Percentiles rank a stretch among this genome's conserved stretches.
phyloP scores from a whole-genome alignment of 75 land plant species.

The Isoetes taiwanensis region DNA sequence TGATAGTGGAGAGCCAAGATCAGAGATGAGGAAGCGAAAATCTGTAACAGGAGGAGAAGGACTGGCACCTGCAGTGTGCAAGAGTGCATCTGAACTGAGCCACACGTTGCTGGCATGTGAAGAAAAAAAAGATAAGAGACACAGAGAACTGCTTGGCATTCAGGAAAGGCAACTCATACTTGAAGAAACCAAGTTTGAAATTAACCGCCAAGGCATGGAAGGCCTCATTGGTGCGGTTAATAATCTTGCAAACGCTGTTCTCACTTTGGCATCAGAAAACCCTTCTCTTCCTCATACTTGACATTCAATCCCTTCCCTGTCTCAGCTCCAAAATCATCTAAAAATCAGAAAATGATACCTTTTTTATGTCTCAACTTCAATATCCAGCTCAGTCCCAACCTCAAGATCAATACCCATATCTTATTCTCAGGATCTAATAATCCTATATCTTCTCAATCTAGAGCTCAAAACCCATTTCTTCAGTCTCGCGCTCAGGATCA shows the following conservation, averaged over 20 bases:
- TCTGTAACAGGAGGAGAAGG: constrained; percentile 8
- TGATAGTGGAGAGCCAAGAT: constrained; percentile 35
- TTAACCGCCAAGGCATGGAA: constrained; percentile 27
- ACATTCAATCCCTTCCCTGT: no score
- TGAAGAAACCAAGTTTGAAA: constrained; percentile 34
- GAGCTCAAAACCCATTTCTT: no score
- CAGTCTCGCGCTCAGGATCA: no score
- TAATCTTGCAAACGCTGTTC: constrained; percentile 43
- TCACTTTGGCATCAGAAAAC: constrained; percentile 24
- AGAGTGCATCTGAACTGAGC: constrained; percentile 32
- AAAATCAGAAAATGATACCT: no score
- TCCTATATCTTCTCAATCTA: no score
- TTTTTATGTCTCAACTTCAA: no score
- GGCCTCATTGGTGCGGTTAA: constrained; percentile 41
- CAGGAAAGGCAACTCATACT: constrained; percentile 33
- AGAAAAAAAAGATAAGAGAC: constrained; percentile 42
- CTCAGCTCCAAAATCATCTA: no score
- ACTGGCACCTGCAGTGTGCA: constrained; percentile 28
- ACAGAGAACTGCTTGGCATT: constrained; percentile 28
- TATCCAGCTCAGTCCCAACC: no score
- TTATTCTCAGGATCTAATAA: no score
- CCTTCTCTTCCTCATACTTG: background rate
- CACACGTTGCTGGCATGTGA: constrained; percentile 40
- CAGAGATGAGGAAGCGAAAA: constrained; percentile 7
- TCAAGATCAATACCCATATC: no score